Conservation (phyloP, 1,284 basidiomycete genomes). For the Rhodotorula sp. region DNA sequence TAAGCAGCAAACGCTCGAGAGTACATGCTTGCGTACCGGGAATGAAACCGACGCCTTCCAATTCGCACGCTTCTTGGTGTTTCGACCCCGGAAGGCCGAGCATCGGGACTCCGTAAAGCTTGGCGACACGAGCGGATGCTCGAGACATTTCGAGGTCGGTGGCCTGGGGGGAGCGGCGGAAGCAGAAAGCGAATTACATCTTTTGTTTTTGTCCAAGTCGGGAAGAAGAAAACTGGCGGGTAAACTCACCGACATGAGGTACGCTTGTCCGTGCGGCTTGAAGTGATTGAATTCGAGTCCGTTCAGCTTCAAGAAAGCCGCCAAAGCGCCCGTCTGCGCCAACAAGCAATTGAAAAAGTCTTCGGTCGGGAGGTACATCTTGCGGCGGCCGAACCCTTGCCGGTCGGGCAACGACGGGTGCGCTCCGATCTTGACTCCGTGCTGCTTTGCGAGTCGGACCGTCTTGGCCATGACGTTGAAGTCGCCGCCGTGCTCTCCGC, state of each 20-base stretch:
- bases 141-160: slow-evolving; percentile 59
- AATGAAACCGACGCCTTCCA: slow-evolving; percentile 60
- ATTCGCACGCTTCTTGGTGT: slow-evolving; percentile 59
- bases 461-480: slow-evolving; percentile 62
- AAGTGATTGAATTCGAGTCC: slow-evolving; percentile 58
- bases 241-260: neutral
- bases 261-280: slow-evolving; percentile 58
- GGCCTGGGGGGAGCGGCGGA: slow-evolving; percentile 46
- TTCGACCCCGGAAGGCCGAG: slow-evolving; percentile 63
- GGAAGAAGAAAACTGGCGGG: neutral
- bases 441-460: slow-evolving; percentile 57
- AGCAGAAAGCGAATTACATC: neutral
- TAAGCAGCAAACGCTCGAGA: neutral
- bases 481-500: slow-evolving; percentile 62
- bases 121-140: slow-evolving; percentile 57
- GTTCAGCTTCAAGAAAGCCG: slow-evolving; percentile 59
- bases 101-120: slow-evolving; percentile 59
- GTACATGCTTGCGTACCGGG: slow-evolving; percentile 45
- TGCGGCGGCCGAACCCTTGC: slow-evolving; percentile 64
- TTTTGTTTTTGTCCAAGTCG: too few relatives aligned
- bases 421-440: slow-evolving; percentile 60
- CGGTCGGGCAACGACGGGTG: slow-evolving; percentile 63
- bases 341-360: slow-evolving; percentile 61
- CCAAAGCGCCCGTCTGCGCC: slow-evolving; percentile 61
- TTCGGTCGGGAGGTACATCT: slow-evolving; percentile 62